These are phyloP conservation scores for Lyophyllum shimeji DNA, from an alignment of 768 basidiomycete species.

Conservation along the genomic window DNA sequence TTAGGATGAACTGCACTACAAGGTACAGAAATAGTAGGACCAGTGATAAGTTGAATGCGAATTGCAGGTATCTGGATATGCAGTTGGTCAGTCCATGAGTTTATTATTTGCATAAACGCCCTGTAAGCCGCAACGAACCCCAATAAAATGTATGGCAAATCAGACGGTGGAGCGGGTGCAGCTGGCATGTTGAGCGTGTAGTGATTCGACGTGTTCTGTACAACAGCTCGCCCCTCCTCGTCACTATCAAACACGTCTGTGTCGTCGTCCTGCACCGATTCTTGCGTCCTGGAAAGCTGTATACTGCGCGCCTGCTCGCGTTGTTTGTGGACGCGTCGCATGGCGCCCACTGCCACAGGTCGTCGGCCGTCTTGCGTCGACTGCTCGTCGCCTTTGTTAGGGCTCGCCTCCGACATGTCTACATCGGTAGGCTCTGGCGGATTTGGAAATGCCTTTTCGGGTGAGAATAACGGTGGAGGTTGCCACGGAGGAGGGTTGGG, in stretches of 20 bases:
- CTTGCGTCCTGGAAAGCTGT: constrained; percentile 16
- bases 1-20: constrained; percentile 81
- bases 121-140: constrained; percentile 58
- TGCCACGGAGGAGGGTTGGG: constrained; percentile 62
- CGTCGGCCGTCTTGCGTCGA: constrained; percentile 37
- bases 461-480: constrained; percentile 61
- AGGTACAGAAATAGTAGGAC: constrained; percentile 84
- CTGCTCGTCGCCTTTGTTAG: constrained; percentile 45
- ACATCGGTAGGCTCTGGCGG: constrained; percentile 60
- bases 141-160: constrained; percentile 78
- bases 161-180: constrained; percentile 52
- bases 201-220: constrained; percentile 66
- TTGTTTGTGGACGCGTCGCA: constrained; percentile 64
- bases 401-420: constrained; percentile 75
- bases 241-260: constrained; percentile 43
- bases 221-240: constrained; percentile 41
- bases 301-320: constrained; percentile 47
- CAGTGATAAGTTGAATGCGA: constrained; percentile 89
- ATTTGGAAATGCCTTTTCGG: constrained; percentile 58
- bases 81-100: constrained; percentile 10
- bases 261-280: constrained; percentile 34
- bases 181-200: constrained; percentile 83
- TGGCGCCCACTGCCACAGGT: constrained; percentile 60
- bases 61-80: constrained; percentile 77
- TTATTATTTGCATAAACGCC: neutral